phyloP scores from a whole-genome alignment of 2,329 filamentous ascomycete genomes.

The Furcasterigmium furcatum region DNA sequence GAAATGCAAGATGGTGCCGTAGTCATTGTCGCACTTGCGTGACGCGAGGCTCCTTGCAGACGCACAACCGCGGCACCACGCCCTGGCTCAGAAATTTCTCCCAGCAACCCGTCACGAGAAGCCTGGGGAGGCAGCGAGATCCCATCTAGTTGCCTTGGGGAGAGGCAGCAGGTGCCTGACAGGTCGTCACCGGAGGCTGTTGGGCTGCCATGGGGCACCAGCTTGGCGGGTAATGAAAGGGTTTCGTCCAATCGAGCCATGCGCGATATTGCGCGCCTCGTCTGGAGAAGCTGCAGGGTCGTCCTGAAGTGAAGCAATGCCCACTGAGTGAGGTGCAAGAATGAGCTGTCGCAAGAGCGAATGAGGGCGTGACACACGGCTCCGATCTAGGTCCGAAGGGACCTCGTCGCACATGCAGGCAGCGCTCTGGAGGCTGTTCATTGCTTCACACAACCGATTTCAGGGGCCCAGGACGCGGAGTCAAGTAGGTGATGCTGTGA shows the following conservation, averaged over 20 bases:
- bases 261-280: background rate
- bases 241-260: background rate
- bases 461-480: no score
- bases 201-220: background rate
- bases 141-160: background rate
- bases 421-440: no score
- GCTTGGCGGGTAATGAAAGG: background rate
- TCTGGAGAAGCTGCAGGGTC: no score
- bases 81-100: no score
- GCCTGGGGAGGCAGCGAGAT: background rate
- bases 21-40: no score
- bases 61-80: no score
- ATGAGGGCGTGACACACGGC: slow-evolving; percentile 12
- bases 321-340: no score
- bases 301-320: background rate
- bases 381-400: slow-evolving; percentile 7
- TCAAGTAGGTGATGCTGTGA: no score
- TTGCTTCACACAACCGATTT: no score
- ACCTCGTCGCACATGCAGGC: slow-evolving; percentile 2
- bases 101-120: no score
- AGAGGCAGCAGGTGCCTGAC: background rate
- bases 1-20: no score
- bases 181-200: background rate
- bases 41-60: no score
- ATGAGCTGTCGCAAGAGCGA: slow-evolving; percentile 6